Percentiles rank a stretch among this genome's conserved stretches.
Evolutionary conservation across 495 filamentous ascomycete genomes (phyloP).

Genomic region (Talaromyces borbonicus): DNA sequence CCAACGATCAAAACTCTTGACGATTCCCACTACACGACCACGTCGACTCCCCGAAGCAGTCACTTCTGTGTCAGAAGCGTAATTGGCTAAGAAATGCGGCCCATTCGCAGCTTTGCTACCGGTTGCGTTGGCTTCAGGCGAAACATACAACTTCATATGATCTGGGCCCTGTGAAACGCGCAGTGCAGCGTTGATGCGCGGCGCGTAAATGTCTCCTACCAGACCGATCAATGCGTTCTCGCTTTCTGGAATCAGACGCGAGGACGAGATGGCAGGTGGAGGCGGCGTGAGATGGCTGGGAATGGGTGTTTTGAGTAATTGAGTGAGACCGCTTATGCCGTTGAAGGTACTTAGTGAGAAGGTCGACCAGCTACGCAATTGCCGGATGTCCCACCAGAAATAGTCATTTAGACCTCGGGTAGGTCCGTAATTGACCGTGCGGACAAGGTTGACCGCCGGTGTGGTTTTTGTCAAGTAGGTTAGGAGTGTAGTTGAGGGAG

Average conservation of each 20-base stretch:
- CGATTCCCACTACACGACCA: conserved; percentile 75
- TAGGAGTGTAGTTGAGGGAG: conserved; percentile 65
- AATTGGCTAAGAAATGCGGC: conserved; percentile 58
- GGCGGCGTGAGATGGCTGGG: conserved; percentile 52
- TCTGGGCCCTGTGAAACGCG: conserved; percentile 55
- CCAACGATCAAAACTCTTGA: conserved; percentile 84
- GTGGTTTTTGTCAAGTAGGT: conserved; percentile 71
- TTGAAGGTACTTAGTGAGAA: conserved; percentile 67
- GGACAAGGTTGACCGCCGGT: conserved; percentile 72
- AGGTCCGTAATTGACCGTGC: conserved; percentile 60
- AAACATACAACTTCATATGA: conserved; percentile 46
- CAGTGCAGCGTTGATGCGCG: conserved; percentile 70
- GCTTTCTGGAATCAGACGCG: conserved; percentile 58
- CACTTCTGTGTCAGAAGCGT: conserved; percentile 58
- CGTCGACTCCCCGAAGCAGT: conserved; percentile 64
- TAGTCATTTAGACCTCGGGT: conserved; percentile 64
- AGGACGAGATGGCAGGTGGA: conserved; percentile 34
- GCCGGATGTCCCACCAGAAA: conserved; percentile 92
- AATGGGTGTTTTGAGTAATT: conserved; percentile 64
- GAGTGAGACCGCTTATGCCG: conserved; percentile 59
- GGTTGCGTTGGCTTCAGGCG: conserved; percentile 43
- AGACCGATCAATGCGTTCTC: conserved; percentile 60
- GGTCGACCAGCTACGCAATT: conserved; percentile 68
- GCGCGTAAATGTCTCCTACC: conserved; percentile 59
- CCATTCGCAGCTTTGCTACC: conserved; percentile 42